Evolutionary conservation across 345 rosid genomes (phyloP).

Genomic region (Sonneratia alba): DNA sequence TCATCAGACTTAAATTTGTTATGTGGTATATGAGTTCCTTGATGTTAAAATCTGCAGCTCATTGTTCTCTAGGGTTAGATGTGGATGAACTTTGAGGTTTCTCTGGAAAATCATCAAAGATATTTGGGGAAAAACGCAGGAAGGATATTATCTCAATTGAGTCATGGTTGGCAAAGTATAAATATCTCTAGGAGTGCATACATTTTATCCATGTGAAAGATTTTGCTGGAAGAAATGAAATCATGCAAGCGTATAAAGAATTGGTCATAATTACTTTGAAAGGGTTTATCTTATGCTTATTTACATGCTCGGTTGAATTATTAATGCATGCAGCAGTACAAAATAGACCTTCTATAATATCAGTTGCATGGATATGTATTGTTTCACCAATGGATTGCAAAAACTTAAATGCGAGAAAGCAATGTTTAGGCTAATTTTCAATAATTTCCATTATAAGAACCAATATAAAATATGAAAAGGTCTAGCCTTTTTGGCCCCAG

Average conservation of each 20-base stretch:
- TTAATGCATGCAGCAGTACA: background rate
- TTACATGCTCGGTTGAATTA: background rate
- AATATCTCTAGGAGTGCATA: background rate
- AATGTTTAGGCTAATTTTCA: background rate
- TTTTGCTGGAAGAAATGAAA: background rate
- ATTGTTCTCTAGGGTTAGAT: background rate
- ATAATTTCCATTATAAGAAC: background rate
- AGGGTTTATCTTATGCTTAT: background rate
- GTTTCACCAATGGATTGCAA: background rate
- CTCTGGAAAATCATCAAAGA: background rate
- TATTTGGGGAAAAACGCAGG: background rate
- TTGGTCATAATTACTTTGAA: background rate
- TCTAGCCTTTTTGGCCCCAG: background rate
- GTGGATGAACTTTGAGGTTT: background rate
- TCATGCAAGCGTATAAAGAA: background rate
- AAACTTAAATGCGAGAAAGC: background rate
- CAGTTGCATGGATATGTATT: background rate
- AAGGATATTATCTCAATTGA: background rate
- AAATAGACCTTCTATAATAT: background rate
- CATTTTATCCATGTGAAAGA: background rate
- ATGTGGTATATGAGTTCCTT: constrained; percentile 2
- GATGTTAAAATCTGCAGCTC: background rate
- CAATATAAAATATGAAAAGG: constrained; percentile 1
- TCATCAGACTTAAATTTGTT: background rate
- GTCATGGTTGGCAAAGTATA: background rate